phyloP scores from a whole-genome alignment of 1,284 basidiomycete genomes.

The Mycosarcoma mackinlayi region DNA sequence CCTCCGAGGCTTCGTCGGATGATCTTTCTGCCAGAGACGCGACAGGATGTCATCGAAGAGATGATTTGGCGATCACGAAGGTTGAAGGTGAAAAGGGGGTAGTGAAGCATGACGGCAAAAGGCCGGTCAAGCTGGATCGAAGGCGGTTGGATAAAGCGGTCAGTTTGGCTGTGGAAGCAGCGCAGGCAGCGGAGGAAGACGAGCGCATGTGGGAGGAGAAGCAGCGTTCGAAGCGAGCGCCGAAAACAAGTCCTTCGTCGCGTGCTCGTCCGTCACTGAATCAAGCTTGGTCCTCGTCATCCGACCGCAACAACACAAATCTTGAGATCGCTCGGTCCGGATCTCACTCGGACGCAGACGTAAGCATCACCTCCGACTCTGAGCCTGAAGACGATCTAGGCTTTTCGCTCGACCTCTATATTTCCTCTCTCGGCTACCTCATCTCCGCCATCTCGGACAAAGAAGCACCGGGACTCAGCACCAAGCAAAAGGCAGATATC shows the following conservation, averaged over 20 bases:
- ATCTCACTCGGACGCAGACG: neutral
- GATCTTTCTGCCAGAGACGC: conserved; percentile 10
- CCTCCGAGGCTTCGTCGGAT: conserved; percentile 17
- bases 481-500: conserved; percentile 43
- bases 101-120: conserved; percentile 1
- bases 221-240: conserved; percentile 12
- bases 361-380: conserved; percentile 1
- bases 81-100: neutral
- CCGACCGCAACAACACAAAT: conserved; percentile 1
- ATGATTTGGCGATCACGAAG: conserved; percentile 12
- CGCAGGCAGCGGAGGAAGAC: conserved; percentile 52
- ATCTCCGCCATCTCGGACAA: conserved; percentile 51
- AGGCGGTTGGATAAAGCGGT: conserved; percentile 53
- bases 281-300: conserved; percentile 3
- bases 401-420: conserved; percentile 55
- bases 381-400: conserved; percentile 41
- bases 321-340: conserved; percentile 5
- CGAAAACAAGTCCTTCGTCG: neutral
- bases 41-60: conserved; percentile 2
- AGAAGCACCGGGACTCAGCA: conserved; percentile 31
- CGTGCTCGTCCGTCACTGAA: neutral
- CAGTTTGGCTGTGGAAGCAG: conserved; percentile 52
- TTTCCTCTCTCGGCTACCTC: conserved; percentile 52
- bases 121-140: conserved; percentile 44
- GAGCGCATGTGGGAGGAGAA: conserved; percentile 42